Evolutionary conservation across 2,329 filamentous ascomycete species (phyloP).

Genomic region (Fusarium lateritium): DNA sequence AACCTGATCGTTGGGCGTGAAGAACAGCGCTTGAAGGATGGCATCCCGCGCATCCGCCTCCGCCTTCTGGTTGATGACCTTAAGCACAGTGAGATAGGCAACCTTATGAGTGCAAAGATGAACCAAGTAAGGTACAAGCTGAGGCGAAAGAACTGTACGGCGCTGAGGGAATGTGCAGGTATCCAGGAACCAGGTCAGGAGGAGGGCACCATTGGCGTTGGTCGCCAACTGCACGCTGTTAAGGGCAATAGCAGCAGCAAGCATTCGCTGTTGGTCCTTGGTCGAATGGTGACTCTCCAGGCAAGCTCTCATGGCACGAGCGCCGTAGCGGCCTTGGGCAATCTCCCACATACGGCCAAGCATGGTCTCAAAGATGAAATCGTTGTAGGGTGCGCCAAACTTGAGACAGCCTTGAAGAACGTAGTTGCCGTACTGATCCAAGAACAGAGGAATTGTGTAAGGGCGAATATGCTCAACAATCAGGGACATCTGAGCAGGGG

Average conservation of each 20-base stretch:
- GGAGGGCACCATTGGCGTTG: conserved; percentile 92
- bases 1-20: conserved; percentile 86
- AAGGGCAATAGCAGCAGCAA: conserved; percentile 94
- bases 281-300: conserved; percentile 95
- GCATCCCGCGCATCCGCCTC: conserved; percentile 93
- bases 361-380: conserved; percentile 99
- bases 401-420: conserved; percentile 96
- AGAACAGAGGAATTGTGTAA: conserved; percentile 91
- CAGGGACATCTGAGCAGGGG: conserved; percentile 82
- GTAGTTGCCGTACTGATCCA: conserved; percentile 99
- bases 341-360: conserved; percentile 94
- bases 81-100: conserved; percentile 95
- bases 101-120: conserved; percentile 99
- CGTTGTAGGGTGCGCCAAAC: conserved; percentile 89
- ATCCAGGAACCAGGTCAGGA: conserved; percentile 98
- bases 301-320: conserved; percentile 95
- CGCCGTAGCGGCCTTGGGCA: conserved; percentile 92
- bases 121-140: conserved; percentile 92
- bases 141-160: conserved; percentile 90
- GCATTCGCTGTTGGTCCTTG: conserved; percentile 94
- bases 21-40: conserved; percentile 92
- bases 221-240: conserved; percentile 97
- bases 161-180: conserved; percentile 96
- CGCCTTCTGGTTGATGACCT: conserved; percentile 98
- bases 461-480: conserved; percentile 88